phyloP scores from a whole-genome alignment of 1,284 basidiomycete genomes.

The Tilletia indica region DNA sequence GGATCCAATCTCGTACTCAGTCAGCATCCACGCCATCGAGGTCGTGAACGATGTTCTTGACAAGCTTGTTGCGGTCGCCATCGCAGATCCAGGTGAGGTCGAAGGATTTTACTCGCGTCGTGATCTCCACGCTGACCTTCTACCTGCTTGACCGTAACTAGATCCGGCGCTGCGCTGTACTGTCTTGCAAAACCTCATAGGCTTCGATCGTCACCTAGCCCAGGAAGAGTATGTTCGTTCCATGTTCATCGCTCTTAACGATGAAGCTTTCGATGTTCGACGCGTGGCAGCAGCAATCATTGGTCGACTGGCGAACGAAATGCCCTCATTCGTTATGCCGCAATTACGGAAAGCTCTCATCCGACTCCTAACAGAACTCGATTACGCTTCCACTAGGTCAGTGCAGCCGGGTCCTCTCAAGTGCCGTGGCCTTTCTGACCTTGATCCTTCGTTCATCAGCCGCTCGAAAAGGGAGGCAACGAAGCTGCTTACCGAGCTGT shows the following conservation, averaged over 20 bases:
- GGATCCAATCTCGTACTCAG: conserved; percentile 94
- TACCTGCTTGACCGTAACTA: neutral
- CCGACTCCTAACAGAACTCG: conserved; percentile 92
- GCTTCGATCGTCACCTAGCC: conserved; percentile 96
- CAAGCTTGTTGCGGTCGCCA: conserved; percentile 91
- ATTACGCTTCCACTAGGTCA: conserved; percentile 72
- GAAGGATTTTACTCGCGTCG: neutral
- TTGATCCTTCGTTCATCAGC: conserved; percentile 60
- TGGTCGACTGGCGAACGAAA: conserved; percentile 88
- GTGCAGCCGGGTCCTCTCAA: neutral
- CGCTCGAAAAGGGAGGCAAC: conserved; percentile 67
- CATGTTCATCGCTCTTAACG: conserved; percentile 96
- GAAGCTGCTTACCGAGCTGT: conserved; percentile 52
- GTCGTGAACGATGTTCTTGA: conserved; percentile 97
- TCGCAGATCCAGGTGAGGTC: conserved; percentile 83
- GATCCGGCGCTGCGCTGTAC: conserved; percentile 48
- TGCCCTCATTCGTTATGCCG: conserved; percentile 98
- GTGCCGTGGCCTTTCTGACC: too few relatives aligned
- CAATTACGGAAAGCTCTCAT: conserved; percentile 93
- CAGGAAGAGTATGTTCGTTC: conserved; percentile 97
- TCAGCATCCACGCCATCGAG: conserved; percentile 93
- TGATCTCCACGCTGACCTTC: too few relatives aligned
- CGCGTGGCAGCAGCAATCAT: conserved; percentile 87
- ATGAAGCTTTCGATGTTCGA: conserved; percentile 94
- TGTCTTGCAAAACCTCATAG: conserved; percentile 81